phyloP scores from a whole-genome alignment of 768 basidiomycete species.

The Agaricus subrufescens region DNA sequence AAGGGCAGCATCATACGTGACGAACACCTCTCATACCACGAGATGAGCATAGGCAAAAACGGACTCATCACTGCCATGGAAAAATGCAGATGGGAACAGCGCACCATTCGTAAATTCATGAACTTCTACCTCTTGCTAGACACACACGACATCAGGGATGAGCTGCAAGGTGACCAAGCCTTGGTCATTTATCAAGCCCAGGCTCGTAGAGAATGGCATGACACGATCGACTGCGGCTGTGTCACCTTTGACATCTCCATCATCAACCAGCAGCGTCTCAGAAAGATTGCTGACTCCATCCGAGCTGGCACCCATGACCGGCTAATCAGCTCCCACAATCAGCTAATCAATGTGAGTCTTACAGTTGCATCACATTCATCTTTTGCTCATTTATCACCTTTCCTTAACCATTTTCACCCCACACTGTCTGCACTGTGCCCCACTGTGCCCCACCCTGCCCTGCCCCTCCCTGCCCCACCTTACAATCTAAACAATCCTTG shows the following conservation, averaged over 20 bases:
- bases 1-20: not conserved
- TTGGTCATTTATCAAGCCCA: conserved; percentile 9
- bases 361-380: too few relatives aligned
- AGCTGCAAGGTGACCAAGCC: conserved; percentile 3
- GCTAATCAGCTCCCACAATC: too few relatives aligned
- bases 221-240: not conserved
- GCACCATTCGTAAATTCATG: not conserved
- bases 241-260: not conserved
- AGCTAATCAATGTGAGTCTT: too few relatives aligned
- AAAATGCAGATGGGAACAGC: not conserved
- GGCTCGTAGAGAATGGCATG: conserved; percentile 13
- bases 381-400: too few relatives aligned
- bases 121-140: not conserved
- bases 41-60: not conserved
- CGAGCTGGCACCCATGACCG: too few relatives aligned
- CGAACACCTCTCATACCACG: not conserved
- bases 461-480: too few relatives aligned
- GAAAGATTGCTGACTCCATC: too few relatives aligned
- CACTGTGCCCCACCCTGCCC: too few relatives aligned
- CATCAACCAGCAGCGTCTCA: too few relatives aligned
- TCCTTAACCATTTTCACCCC: too few relatives aligned
- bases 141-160: not conserved
- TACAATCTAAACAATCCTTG: too few relatives aligned
- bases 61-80: not conserved
- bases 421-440: too few relatives aligned